These are phyloP conservation scores for Gonapodya prolifera DNA, from an alignment of 192 early-diverging fungal genomes.

Conservation along the genomic window DNA sequence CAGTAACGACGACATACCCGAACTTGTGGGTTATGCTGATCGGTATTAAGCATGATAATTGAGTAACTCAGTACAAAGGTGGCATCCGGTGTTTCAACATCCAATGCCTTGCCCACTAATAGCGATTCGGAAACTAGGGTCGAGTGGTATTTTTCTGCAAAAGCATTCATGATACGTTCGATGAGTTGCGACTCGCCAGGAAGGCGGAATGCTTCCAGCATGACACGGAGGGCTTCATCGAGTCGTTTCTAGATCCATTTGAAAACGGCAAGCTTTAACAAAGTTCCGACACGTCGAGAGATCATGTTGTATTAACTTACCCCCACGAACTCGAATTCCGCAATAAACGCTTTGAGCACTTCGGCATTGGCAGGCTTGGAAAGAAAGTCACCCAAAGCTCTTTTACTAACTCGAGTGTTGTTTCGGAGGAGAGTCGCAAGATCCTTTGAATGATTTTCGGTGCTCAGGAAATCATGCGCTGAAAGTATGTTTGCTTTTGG, in stretches of 20 bases:
- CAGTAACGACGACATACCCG: background rate
- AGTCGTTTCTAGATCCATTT: no score
- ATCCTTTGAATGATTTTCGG: background rate
- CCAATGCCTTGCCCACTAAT: no score
- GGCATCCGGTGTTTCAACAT: constrained; percentile 44
- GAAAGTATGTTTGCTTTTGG: no score
- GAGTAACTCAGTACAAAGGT: constrained; percentile 84
- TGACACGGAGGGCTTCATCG: background rate
- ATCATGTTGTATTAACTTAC: no score
- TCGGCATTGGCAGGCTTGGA: constrained; percentile 77
- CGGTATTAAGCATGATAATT: constrained; percentile 96
- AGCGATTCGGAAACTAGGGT: constrained; percentile 13
- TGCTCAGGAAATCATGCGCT: background rate
- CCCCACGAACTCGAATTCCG: constrained; percentile 77
- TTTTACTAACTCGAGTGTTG: background rate
- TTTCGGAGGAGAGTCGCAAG: background rate
- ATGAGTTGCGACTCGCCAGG: constrained; percentile 98
- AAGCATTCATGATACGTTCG: constrained; percentile 82
- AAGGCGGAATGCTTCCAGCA: constrained; percentile 82
- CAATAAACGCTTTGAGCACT: constrained; percentile 69
- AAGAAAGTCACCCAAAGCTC: constrained; percentile 79
- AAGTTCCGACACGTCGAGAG: no score
- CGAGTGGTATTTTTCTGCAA: constrained; percentile 73
- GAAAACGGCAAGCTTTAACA: no score
- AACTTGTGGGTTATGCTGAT: constrained; percentile 89